A percentile compares a stretch with the other conserved stretches of the same genome.
Conservation (phyloP, 306 rosid species). For the Vigna hirtella region DNA sequence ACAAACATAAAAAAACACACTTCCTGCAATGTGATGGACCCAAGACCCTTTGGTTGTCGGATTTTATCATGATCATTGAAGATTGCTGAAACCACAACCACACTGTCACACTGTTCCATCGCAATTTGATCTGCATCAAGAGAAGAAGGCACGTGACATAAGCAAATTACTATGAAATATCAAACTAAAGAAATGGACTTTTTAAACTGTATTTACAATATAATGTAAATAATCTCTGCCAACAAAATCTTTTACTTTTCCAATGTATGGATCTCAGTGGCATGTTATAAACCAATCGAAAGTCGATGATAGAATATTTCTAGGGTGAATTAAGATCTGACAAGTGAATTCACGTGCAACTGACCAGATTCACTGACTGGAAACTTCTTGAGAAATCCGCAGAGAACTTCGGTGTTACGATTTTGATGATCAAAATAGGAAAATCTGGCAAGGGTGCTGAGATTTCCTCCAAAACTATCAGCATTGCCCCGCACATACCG, state of each 20-base stretch:
- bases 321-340: conserved; percentile 33
- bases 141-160: not conserved
- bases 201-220: not conserved
- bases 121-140: conserved; percentile 63
- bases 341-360: conserved; percentile 45
- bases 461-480: conserved; percentile 80
- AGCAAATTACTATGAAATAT: not conserved
- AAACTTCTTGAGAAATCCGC: conserved; percentile 86
- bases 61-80: conserved; percentile 95
- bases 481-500: conserved; percentile 65
- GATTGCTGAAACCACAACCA: conserved; percentile 93
- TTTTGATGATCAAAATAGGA: conserved; percentile 66
- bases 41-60: conserved; percentile 86
- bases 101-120: conserved; percentile 75
- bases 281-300: not conserved
- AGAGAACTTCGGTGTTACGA: conserved; percentile 56
- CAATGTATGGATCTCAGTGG: not conserved
- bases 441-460: conserved; percentile 57
- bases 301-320: not conserved
- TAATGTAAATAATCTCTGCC: not conserved
- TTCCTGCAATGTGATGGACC: conserved; percentile 60
- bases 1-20: conserved; percentile 83
- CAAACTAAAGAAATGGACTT: not conserved
- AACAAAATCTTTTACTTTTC: not conserved
- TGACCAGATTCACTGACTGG: conserved; percentile 79